These are phyloP conservation scores for Cicer pinnatifidum DNA, from an alignment of 306 rosid genomes.

Conservation along the genomic window DNA sequence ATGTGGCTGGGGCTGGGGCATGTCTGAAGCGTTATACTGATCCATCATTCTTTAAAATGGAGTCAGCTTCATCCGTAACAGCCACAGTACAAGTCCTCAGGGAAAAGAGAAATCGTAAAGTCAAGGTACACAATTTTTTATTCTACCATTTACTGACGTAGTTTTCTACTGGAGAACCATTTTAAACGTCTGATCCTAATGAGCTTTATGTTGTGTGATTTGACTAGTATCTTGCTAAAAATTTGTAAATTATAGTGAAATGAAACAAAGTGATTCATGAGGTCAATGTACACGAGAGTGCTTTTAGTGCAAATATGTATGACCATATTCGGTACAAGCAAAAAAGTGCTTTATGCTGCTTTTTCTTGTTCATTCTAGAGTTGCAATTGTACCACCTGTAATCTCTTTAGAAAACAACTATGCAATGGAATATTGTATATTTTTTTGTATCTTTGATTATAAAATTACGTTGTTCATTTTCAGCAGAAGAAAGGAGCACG, in stretches of 20 bases:
- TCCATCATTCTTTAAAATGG: conserved; percentile 85
- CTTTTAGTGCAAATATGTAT: conserved; percentile 26
- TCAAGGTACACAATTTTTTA: conserved; percentile 64
- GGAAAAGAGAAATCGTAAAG: conserved; percentile 76
- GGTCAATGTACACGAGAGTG: conserved; percentile 5
- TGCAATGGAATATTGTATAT: conserved; percentile 23
- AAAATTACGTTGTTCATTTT: conserved; percentile 45
- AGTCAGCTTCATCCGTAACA: conserved; percentile 55
- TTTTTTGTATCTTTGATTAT: conserved; percentile 31
- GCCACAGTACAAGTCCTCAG: conserved; percentile 54
- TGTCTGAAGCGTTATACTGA: conserved; percentile 94
- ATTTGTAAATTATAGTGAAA: conserved; percentile 33
- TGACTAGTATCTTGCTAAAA: conserved; percentile 36
- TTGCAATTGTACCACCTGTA: background rate
- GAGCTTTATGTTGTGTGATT: conserved; percentile 24
- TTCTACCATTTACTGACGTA: conserved; percentile 5
- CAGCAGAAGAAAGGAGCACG: conserved; percentile 81
- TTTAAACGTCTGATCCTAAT: conserved; percentile 23
- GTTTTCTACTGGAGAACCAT: conserved; percentile 8
- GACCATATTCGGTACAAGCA: conserved; percentile 42
- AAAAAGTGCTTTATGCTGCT: conserved; percentile 23
- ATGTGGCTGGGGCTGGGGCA: conserved; percentile 98
- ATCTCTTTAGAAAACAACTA: background rate
- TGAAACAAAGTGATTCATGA: conserved; percentile 18
- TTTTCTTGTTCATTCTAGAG: conserved; percentile 38